Evolutionary conservation across 257 asterid genomes (phyloP), one percentile per base, ranked within the genome.

Genomic region (Cinchona pubescens): DNA sequence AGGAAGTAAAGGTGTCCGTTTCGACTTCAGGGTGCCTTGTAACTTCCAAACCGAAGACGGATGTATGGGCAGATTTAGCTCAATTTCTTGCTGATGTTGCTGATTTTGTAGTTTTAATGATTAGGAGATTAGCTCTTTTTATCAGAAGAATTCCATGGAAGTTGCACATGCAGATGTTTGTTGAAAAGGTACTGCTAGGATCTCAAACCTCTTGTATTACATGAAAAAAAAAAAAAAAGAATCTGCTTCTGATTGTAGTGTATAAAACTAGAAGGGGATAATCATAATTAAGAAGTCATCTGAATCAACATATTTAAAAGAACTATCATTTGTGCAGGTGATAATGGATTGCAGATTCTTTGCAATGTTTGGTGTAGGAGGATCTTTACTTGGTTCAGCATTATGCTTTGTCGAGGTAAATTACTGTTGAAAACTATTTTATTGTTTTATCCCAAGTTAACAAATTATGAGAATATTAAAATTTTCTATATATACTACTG

Each of bases 331-430:
- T 63, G 40, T 81, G 82, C 89, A 91, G 98, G 90, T 80, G 51
- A 91, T 93, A 63, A 29, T 91, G 66, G 96, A 93, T 75, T 93
- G 98, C 86, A 78, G 97, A 69, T 93, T 93, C 88, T 90, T 93
- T 74, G 85, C 90, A 37, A 64, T 90, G 85, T 84, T 93, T 15
- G 98, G 94, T 38, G 85, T 88, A 9, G 92, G 86, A 49, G 97
- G 97, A 81, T 88, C 98, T 80, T 84, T 93, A 86, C 43, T 88
- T 49, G 90, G 96, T 74, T 93, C 98, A 2, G 45, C 78, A 3
- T 78, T 87, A 40, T 93, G 98, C 80, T 90, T 83, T 67, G 60
- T 91, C 27, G 92, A 93, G 91, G 98, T 91, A 82, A n/a, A 74
- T 71, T 64, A n/a, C 0, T 55, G 40, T 67, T 13, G 40, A 51